These are phyloP conservation scores for Cercospora beticola DNA, from an alignment of 2,329 filamentous ascomycete species.

Conservation along the genomic window DNA sequence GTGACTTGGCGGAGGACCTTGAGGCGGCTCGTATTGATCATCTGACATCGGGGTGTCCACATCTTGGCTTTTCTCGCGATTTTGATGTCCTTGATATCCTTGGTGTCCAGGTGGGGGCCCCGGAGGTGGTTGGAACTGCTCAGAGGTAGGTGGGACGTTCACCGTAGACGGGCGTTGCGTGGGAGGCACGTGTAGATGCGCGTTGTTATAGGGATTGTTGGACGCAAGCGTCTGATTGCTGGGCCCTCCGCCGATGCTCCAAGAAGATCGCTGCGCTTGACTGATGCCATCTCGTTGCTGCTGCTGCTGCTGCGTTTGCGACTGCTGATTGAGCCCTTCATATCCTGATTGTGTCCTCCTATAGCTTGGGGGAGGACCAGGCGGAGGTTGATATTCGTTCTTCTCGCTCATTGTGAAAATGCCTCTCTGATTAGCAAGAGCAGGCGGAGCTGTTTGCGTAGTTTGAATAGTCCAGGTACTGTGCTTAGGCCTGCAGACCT, in stretches of 20 bases:
- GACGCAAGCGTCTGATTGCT: constrained; percentile 18
- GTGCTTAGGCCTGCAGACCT: not conserved
- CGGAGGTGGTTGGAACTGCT: constrained; percentile 35
- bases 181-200: constrained; percentile 14
- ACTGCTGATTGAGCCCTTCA: constrained; percentile 13
- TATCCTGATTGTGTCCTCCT: constrained; percentile 22
- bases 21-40: constrained; percentile 33
- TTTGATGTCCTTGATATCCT: constrained; percentile 25
- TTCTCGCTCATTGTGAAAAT: constrained; percentile 14
- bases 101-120: constrained; percentile 29
- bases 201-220: constrained; percentile 27
- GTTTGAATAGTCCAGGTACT: constrained; percentile 16
- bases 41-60: constrained; percentile 15
- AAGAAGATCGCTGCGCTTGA: constrained; percentile 18
- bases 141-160: constrained; percentile 18
- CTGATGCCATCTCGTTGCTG: constrained; percentile 2
- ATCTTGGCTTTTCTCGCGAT: constrained; percentile 18
- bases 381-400: constrained; percentile 21
- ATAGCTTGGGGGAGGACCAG: constrained; percentile 24
- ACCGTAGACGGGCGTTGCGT: constrained; percentile 22
- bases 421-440: not conserved
- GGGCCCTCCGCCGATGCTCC: constrained; percentile 23
- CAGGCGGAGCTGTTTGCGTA: constrained; percentile 18
- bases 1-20: constrained; percentile 34
- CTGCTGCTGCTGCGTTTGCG: constrained; percentile 12